Evolutionary conservation across 2,329 filamentous ascomycete genomes (phyloP), one percentile per base, ranked within the genome.

Genomic region (Monilinia polystroma): DNA sequence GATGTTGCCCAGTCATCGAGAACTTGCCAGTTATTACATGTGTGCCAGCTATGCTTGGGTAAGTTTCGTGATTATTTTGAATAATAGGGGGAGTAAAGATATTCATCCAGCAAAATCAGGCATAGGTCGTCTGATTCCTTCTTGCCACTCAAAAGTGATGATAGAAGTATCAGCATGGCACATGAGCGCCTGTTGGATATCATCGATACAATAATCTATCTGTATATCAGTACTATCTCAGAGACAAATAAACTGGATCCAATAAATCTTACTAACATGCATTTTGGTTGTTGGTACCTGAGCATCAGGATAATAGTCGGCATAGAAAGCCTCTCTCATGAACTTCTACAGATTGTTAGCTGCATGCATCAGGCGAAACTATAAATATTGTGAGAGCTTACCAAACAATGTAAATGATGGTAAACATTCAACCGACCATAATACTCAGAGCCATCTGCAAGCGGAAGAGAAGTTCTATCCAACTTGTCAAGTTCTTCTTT

Each of bases 131-230:
- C 29, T 29, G 29, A 49, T 38, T 29, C 54, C 32, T 4, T 45
- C 53, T 58, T 51, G 26, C 53, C 63, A 65, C 4, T 52, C 14
- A n/a, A 57, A 65, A 18, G 63, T 57, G 16, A 35, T 51, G 16
- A 65, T 58, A 5, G 63, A 57, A 18, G 63, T 58, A 51, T 65
- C 63, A 12, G 63, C 26, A 12, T 65, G 53, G 32, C 63, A 65
- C 63, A 65, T 65, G 2, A 65, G 12, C 5, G 63, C 43, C 35
- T 65, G 53, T 43, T 4, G 29, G 4, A 29, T 29, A 29, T 29
- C 29, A 41, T 65, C 63, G 11, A 65, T 65, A 14, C 63, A 58
- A 14, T 65, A 53, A 52, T 65, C 63, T 65, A 51, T 49, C 35
- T 10, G 26, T 20, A 47, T 23, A 29, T 29, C 29, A 54, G 23